Conservation (phyloP, 345 rosid species). For the Pistacia vera region DNA sequence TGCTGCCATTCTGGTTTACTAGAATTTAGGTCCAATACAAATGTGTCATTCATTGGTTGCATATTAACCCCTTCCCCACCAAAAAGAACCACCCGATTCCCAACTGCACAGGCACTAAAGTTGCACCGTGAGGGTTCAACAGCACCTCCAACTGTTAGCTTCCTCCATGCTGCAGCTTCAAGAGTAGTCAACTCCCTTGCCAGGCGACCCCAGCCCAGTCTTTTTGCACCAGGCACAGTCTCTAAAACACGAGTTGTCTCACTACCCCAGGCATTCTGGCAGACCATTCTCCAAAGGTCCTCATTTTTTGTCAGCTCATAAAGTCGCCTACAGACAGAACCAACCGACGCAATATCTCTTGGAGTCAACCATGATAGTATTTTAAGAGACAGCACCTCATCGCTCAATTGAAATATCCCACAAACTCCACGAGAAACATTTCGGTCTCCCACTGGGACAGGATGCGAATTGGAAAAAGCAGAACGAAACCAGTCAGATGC, state of each 20-base stretch:
- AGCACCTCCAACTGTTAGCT: slow-evolving; percentile 81
- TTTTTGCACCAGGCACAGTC: slow-evolving; percentile 79
- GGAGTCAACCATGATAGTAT: slow-evolving; percentile 81
- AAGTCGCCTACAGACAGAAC: slow-evolving; percentile 68
- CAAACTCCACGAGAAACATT: slow-evolving; percentile 65
- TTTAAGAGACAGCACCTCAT: slow-evolving; percentile 73
- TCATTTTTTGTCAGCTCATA: slow-evolving; percentile 76
- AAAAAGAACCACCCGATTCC: slow-evolving; percentile 81
- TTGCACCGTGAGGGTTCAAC: slow-evolving; percentile 94
- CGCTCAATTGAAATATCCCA: slow-evolving; percentile 72
- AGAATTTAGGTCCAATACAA: slow-evolving; percentile 77
- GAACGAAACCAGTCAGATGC: slow-evolving; percentile 40
- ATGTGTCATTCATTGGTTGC: slow-evolving; percentile 96
- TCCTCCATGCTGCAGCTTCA: slow-evolving; percentile 91
- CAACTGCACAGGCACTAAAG: slow-evolving; percentile 91
- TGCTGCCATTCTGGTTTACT: slow-evolving; percentile 81
- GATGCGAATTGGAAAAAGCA: slow-evolving; percentile 38
- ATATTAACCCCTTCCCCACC: slow-evolving; percentile 95
- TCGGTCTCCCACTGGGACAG: slow-evolving; percentile 47
- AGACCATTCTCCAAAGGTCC: slow-evolving; percentile 88
- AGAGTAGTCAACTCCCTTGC: slow-evolving; percentile 89
- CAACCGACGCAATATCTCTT: slow-evolving; percentile 78
- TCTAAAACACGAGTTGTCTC: slow-evolving; percentile 77
- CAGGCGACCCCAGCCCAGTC: slow-evolving; percentile 83
- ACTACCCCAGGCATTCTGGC: slow-evolving; percentile 90